Evolutionary conservation across 345 rosid genomes (phyloP).

Genomic region (Orychophragmus violaceus): DNA sequence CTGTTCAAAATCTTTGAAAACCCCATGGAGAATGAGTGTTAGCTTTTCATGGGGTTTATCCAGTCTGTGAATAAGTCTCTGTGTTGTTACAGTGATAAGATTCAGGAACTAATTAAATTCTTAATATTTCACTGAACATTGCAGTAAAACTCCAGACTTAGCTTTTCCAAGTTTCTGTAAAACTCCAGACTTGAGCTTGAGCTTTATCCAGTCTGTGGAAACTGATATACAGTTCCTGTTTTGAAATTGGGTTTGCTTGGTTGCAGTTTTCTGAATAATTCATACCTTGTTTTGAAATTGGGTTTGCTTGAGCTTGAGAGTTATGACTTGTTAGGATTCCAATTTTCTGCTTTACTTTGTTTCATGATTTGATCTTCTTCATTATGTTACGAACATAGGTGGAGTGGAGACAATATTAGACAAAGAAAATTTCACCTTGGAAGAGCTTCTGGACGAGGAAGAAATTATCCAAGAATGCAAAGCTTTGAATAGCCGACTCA

Average conservation of each 20-base stretch:
- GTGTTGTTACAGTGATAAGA: too few species aligned
- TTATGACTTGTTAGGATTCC: not conserved
- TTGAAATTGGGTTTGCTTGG: not conserved
- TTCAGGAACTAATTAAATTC: too few species aligned
- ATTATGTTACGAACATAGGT: slow-evolving; percentile 42
- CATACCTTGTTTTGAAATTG: not conserved
- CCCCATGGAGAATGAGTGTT: too few species aligned
- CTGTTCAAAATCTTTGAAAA: too few species aligned
- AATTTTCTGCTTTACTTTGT: not conserved
- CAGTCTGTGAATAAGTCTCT: too few species aligned
- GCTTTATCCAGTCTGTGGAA: not conserved
- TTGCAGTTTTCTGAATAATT: not conserved
- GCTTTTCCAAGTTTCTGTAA: too few species aligned
- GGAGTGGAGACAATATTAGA: slow-evolving; percentile 80
- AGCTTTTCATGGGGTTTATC: too few species aligned
- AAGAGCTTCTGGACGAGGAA: slow-evolving; percentile 98
- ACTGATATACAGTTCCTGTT: not conserved
- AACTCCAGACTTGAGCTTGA: too few species aligned
- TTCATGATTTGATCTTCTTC: not conserved
- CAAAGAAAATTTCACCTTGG: slow-evolving; percentile 88
- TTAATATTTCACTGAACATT: too few species aligned
- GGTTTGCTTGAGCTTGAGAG: too few species aligned
- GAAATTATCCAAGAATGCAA: slow-evolving; percentile 99
- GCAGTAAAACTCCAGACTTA: too few species aligned
- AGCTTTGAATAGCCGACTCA: slow-evolving; percentile 92